A percentile compares a stretch with the other conserved stretches of the same genome.
Conservation (phyloP, 345 rosid species). For the Aurinia saxatilis region DNA sequence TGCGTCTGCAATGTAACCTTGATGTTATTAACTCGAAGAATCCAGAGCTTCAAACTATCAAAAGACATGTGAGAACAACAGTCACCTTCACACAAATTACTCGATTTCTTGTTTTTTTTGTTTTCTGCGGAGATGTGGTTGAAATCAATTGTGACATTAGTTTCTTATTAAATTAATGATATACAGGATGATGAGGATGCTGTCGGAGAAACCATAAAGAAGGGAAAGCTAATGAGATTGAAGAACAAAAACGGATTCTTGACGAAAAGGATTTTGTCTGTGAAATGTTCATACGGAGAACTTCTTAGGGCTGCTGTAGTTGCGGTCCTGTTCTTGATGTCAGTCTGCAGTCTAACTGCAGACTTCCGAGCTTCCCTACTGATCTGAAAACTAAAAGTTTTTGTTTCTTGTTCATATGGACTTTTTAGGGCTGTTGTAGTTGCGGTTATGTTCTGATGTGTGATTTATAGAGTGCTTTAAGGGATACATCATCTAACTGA, state of each 20-base stretch:
- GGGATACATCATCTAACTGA: no score
- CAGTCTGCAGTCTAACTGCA: conserved; percentile 27
- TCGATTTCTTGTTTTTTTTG: neutral
- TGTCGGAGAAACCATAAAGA: neutral
- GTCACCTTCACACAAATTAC: neutral
- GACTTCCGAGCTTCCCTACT: conserved; percentile 4
- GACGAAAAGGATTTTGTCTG: conserved; percentile 14
- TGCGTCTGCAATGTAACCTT: conserved; percentile 37
- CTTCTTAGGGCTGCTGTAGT: conserved; percentile 35
- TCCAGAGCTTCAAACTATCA: conserved; percentile 18
- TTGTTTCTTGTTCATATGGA: no score
- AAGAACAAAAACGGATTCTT: neutral
- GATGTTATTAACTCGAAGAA: conserved; percentile 19
- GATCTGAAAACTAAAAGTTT: conserved; percentile 1
- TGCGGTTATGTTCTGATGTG: no score
- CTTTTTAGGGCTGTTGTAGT: no score
- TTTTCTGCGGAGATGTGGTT: neutral
- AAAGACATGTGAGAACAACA: conserved; percentile 44
- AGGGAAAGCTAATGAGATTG: conserved; percentile 14
- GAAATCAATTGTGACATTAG: neutral
- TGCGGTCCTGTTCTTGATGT: conserved; percentile 35
- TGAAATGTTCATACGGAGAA: conserved; percentile 19
- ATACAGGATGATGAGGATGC: conserved; percentile 21
- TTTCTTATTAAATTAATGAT: neutral
- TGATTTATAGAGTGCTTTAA: no score